Base-by-base conservation (phyloP, 306 rosid genomes). In the Betula pendula region DNA sequence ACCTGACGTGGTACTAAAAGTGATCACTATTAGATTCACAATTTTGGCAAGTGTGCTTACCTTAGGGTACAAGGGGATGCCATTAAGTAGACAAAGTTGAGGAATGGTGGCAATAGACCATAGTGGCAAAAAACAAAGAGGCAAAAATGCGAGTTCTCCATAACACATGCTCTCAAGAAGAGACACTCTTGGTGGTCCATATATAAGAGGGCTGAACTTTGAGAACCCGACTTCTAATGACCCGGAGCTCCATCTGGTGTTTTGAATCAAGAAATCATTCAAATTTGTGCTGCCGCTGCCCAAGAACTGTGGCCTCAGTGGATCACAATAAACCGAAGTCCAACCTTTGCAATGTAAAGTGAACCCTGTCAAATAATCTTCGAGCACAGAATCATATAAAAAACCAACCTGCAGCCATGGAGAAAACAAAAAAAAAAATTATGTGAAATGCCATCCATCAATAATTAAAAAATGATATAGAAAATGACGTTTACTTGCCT, bases 101-200 rank as follows among this genome's bases (percentile, higher is more conserved):
- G 98, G 93, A 71, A 93, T 82, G 22, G 76, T 81, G 44, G 88
- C 89, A 44, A 89, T 79, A 81, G 90, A 84, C 87, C 88, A 90
- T 27, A 82, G 75, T 6, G 89, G 83, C 35, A 85, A 63, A 85
- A 63, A 89, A 47, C 71, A 77, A n/a, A 65, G 20, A 15, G 70
- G 47, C 38, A 84, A 81, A 44, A 62, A 62, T 49, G 94, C 44
- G 8, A 82, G 68, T 25, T 80, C 67, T 76, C 79, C 87, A 73
- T 70, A 87, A 56, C 92, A 88, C 81, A 88, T 83, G 29, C 79
- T 83, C 74, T 85, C 79, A 14, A 85, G 83, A 45, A 89, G 22
- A 66, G 91, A 75, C 78, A 87, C 77, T 55, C 79, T 84, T 11
- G n/a, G n/a, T n/a, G n/a, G n/a, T n/a, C n/a, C n/a, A n/a, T n/a